These are phyloP conservation scores for Paramecium tetraurelia DNA, from an alignment of 73 alveolate genomes.

Conservation along the genomic window DNA sequence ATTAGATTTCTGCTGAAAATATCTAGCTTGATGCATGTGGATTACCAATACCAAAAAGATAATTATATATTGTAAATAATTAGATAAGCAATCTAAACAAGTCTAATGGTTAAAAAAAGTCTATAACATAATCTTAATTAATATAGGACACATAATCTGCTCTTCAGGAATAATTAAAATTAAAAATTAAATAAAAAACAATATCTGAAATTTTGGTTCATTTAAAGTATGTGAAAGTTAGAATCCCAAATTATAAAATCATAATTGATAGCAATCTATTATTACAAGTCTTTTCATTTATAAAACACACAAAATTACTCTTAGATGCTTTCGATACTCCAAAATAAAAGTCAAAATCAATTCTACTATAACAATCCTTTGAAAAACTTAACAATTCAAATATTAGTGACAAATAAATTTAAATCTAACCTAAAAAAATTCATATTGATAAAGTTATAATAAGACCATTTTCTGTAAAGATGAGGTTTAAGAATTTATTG, in stretches of 20 bases:
- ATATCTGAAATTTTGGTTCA: constrained; percentile 1
- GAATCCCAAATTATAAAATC: constrained; percentile 13
- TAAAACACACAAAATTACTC: not conserved
- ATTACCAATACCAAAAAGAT: not conserved
- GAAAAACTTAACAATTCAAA: not conserved
- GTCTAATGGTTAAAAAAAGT: not conserved
- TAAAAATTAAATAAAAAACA: not conserved
- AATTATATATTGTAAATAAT: not conserved
- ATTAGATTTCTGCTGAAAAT: not conserved
- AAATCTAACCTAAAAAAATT: not conserved
- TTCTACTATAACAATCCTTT: not conserved
- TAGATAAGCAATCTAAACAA: not conserved
- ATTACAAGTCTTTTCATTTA: not conserved
- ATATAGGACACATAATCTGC: not conserved
- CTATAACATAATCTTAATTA: not conserved
- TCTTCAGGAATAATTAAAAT: not conserved
- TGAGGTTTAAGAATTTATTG: not conserved
- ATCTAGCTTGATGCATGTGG: not conserved
- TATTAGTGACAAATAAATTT: not conserved
- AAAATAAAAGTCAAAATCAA: not conserved
- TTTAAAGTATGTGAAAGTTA: not conserved
- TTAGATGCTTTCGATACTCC: not conserved
- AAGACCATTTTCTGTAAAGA: not conserved
- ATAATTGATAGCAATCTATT: not conserved
- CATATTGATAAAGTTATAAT: constrained; percentile 6